Base-by-base conservation (phyloP, 2,329 filamentous ascomycete species). In the Fusarium sp. region DNA sequence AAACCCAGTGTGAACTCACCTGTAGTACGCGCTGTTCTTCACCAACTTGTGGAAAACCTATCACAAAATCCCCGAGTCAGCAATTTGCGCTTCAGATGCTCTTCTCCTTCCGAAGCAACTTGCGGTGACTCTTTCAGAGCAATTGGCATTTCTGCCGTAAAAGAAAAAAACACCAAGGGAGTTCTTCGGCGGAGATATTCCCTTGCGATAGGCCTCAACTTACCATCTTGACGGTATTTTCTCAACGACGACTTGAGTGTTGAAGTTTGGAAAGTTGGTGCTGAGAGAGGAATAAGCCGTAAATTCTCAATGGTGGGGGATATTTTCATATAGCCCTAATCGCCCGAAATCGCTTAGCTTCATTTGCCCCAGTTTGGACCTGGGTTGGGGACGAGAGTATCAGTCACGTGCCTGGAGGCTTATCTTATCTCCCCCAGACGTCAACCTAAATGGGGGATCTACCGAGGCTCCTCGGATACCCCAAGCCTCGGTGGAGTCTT, bases 21-120 rank as follows among this genome's bases (percentile, higher is more conserved):
- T 97, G 91, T 94, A 98, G 94, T 98, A 99, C 85, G 96, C 93
- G 87, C 93, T 95, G 91, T 93, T 97, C 93, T 98, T 98, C 85
- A 96, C 90, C 85, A 92, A 87, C 92, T 98, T 98, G 90, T 94
- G 91, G 93, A 95, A 96, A 87, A 90, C 84, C 95, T 97, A 84
- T 79, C 78, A 71, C 61, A 72, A 53, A 82, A 86, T 86, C 88
- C 89, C 86, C 92, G 94, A 97, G 94, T 98, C 95, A 98, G 96
- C 96, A 98, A 97, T 97, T 97, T 91, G 91, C 95, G 95, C 95
- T 98, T 98, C 95, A 98, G 95, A 90, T 81, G 81, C 82, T 84
- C 82, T 75, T 84, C 85, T 86, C 86, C 78, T 77, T 93, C 94
- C 95, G 96, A 98, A 98, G 95, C 95, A 97, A 94, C 94, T 98